Conservation (phyloP, 768 basidiomycete species). For the Xanthoconium stramineum region DNA sequence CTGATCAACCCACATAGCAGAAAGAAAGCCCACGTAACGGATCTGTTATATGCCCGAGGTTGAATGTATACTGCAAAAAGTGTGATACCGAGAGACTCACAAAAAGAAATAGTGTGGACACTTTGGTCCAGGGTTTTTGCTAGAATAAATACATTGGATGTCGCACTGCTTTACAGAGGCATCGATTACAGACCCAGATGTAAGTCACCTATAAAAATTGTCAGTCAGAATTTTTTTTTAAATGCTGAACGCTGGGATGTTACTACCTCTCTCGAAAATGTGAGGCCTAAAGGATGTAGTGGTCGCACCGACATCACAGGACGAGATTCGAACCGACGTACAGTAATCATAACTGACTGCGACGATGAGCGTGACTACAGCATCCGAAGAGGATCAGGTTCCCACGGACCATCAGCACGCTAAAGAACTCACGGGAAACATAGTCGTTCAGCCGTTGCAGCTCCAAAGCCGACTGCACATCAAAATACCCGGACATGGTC, state of each 20-base stretch:
- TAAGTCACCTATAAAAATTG: neutral
- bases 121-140: neutral
- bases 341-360: too few relatives aligned
- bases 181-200: neutral
- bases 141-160: neutral
- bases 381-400: too few relatives aligned
- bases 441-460: too few relatives aligned
- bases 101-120: neutral
- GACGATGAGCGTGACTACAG: too few relatives aligned
- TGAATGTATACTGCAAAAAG: neutral
- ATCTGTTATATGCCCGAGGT: neutral
- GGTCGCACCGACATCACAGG: neutral
- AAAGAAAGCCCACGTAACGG: conserved; percentile 1
- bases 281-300: neutral
- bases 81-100: neutral
- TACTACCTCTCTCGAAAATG: neutral
- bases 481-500: too few relatives aligned
- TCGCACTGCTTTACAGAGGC: neutral
- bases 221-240: neutral
- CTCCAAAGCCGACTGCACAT: too few relatives aligned
- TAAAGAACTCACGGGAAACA: too few relatives aligned
- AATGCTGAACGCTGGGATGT: neutral
- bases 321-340: too few relatives aligned
- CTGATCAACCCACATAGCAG: neutral
- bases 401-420: too few relatives aligned